These are phyloP conservation scores for Zostera marina DNA, from an alignment of 116 monocot species.

Conservation along the genomic window DNA sequence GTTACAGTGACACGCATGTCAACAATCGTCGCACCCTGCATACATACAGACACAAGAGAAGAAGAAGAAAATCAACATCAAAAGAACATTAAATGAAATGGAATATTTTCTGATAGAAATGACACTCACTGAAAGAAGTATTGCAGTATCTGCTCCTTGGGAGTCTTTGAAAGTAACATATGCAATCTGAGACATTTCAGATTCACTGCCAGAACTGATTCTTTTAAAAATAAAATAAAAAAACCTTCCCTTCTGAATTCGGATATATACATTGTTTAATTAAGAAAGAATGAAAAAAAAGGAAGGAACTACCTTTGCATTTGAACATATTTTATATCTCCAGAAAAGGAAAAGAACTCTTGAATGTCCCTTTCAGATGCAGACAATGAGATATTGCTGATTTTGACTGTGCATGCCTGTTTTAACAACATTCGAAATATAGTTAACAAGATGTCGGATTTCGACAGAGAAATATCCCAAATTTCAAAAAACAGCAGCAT, in stretches of 20 bases:
- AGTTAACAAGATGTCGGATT: too few relatives aligned
- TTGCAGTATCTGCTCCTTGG: constrained; percentile 64
- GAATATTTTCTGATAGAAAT: not conserved
- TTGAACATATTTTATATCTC: constrained; percentile 46
- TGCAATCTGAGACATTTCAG: constrained; percentile 50
- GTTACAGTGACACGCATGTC: constrained; percentile 49
- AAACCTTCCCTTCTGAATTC: not conserved
- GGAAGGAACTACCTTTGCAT: constrained; percentile 28
- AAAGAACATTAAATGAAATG: not conserved
- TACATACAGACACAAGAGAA: not conserved
- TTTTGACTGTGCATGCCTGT: constrained; percentile 46
- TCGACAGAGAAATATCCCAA: too few relatives aligned
- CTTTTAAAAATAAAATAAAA: constrained; percentile 1
- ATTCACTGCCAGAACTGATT: constrained; percentile 25
- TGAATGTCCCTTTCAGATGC: constrained; percentile 37
- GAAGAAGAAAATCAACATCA: too few relatives aligned
- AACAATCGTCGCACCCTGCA: constrained; percentile 69
- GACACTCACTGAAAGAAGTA: constrained; percentile 37
- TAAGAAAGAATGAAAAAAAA: constrained; percentile 1
- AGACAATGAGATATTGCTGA: constrained; percentile 41
- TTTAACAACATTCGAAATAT: not conserved
- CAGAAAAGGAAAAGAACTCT: constrained; percentile 74
- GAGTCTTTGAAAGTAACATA: constrained; percentile 69
- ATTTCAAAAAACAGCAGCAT: too few relatives aligned
- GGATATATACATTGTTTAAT: not conserved